Base-by-base conservation (phyloP, 2,329 filamentous ascomycete species). In the Lecanicillium sp. region DNA sequence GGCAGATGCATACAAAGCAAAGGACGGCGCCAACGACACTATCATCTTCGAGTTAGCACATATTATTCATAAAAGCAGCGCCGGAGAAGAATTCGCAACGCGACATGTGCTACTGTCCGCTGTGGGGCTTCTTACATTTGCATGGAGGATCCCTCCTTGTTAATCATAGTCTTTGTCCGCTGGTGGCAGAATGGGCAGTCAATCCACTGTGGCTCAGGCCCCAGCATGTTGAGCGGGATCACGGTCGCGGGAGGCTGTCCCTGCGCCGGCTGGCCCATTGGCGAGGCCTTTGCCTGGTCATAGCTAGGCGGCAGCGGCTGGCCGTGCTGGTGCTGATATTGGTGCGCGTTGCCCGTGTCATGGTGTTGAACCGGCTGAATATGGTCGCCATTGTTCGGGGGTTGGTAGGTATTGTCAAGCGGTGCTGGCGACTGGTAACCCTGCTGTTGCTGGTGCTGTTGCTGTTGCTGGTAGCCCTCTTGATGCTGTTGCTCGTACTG, bases 1-100 rank as follows among this genome's bases (percentile, higher is more conserved):
- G 46, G 36, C 52, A 59, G 40, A 58, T 41, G 44, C 56, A 59
- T 35, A 59, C 29, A 14, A 59, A 41, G 36, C 55, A 58, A 46
- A 56, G 53, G 15, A 57, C 28, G 25, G 48, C 46, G 17, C 55
- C 54, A 13, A 49, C 46, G 20, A 59, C 17, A 8, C 56, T 58
- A 28, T 9, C 9, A 19, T 18, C 5, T 32, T 20, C 15, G 37
- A 19, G 30, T 41, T n/a, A 41, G 19, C 36, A 30, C n/a, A 14
- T 33, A 25, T 29, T 37, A 25, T 19, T 28, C 10, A 6, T 22
- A 18, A 5, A 4, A 29, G 36, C 18, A 15, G 28, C 7, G 14
- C 6, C 18, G 18, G 9, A 20, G 19, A n/a, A n/a, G n/a, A n/a
- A n/a, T n/a, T n/a, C n/a, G n/a, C n/a, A n/a, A n/a, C n/a, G n/a